A percentile compares a stretch with the other conserved stretches of the same genome.
Conservation (phyloP, 2,329 filamentous ascomycete species). For the Monosporascus sp. region DNA sequence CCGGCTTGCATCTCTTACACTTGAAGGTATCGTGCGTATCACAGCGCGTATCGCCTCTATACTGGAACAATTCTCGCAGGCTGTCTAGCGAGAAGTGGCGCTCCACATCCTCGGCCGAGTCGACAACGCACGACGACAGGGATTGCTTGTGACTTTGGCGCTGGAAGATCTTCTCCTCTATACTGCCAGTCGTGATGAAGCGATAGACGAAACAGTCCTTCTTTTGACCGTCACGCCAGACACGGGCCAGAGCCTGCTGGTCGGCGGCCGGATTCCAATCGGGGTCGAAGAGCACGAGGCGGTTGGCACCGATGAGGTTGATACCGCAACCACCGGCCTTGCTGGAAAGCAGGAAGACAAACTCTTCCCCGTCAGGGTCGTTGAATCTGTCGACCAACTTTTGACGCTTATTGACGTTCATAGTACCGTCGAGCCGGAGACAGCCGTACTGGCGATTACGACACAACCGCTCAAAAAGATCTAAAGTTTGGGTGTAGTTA, state of each 20-base stretch:
- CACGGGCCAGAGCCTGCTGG: conserved; percentile 92
- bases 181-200: conserved; percentile 97
- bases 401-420: conserved; percentile 95
- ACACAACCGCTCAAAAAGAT: conserved; percentile 89
- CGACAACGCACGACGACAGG: conserved; percentile 90
- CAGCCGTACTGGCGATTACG: conserved; percentile 78
- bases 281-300: conserved; percentile 87
- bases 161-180: conserved; percentile 99
- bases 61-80: conserved; percentile 90
- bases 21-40: conserved; percentile 99
- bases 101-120: conserved; percentile 94
- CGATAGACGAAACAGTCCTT: conserved; percentile 99
- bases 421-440: conserved; percentile 88
- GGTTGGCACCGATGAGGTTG: conserved; percentile 76
- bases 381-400: conserved; percentile 99
- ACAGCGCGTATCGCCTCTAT: conserved; percentile 74
- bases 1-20: conserved; percentile 87
- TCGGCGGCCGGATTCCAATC: conserved; percentile 98
- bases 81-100: conserved; percentile 92
- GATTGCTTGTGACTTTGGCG: conserved; percentile 98
- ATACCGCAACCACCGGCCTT: conserved; percentile 93
- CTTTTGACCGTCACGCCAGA: conserved; percentile 98
- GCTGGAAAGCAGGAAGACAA: conserved; percentile 91
- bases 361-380: conserved; percentile 81
- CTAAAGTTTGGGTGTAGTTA: conserved; percentile 95